Base-by-base conservation (phyloP, 768 basidiomycete genomes). In the Asterophora lycoperdoides region DNA sequence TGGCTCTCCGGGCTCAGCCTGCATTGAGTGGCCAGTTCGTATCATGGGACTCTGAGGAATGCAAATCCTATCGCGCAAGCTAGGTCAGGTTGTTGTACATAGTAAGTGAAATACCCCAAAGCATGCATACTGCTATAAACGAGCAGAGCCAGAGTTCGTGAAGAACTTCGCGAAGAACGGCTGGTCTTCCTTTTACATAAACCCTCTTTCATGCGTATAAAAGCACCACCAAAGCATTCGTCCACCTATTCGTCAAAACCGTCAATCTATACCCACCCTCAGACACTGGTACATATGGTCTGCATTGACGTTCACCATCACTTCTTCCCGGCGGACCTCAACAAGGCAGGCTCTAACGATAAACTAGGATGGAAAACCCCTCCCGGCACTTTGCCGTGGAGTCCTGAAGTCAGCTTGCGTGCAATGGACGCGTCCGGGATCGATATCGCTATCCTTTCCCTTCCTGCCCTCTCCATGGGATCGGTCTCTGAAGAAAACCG, bases 271-370 rank as follows among this genome's bases (percentile, higher is more conserved):
- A 9, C 3, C 3, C 17, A n/a, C 14, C 28, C 2, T 35, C 17
- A 10, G 11, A 13, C 20, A 15, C 4, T 8, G 11, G 28, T 45
- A 18, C 10, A 18, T 18, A 59, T 59, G 55, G 39, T 54, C 26
- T 54, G 71, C 52, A 71, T 90, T 56, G 87, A 90, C 62, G 66
- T 88, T n/a, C 87, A 90, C 59, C 87, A 89, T 64, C 87, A 89
- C 59, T 79, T 79, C 60, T 87, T 89, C 57, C 75, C 83, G 2
- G 60, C 73, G 13, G 68, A 73, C 40, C 63, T 81, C 39, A 52
- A 73, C 52, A 84, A 86, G 56, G 64, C 58, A 20, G 66, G 66
- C 19, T 64, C 64, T 33, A 80, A 79, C 50, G 50, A 60, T 9
- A 58, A 68, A 9, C 61, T 82, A 17, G 84, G 85, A 15, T 89